phyloP scores from a whole-genome alignment of 768 basidiomycete genomes.

The Imleria badia region DNA sequence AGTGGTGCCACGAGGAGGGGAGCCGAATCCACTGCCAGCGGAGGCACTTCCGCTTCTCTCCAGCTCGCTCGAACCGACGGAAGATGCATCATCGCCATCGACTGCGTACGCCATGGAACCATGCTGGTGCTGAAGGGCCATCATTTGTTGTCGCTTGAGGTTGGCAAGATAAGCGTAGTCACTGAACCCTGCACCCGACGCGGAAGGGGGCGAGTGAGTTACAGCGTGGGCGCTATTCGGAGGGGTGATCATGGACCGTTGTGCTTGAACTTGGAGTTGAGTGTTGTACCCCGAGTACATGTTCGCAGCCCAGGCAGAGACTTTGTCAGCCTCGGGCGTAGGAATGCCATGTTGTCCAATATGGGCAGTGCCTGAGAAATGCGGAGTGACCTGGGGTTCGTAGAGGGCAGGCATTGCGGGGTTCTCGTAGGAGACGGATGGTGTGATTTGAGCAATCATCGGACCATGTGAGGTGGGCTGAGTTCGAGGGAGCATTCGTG shows the following conservation, averaged over 20 bases:
- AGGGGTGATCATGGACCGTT: constrained; percentile 42
- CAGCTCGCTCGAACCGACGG: constrained; percentile 37
- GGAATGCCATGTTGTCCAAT: constrained; percentile 20
- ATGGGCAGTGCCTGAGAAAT: constrained; percentile 25
- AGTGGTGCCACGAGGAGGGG: constrained; percentile 31
- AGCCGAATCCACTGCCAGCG: constrained; percentile 32
- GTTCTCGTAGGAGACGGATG: constrained; percentile 50
- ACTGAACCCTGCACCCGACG: constrained; percentile 9
- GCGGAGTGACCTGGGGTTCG: constrained; percentile 37
- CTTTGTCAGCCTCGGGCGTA: constrained; percentile 28
- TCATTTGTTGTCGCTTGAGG: constrained; percentile 28
- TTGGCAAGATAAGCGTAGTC: constrained; percentile 28
- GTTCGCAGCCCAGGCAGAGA: constrained; percentile 31
- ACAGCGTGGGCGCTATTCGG: constrained; percentile 39
- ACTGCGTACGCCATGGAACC: constrained; percentile 23
- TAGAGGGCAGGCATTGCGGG: constrained; percentile 48
- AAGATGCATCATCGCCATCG: constrained; percentile 41
- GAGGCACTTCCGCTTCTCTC: constrained; percentile 40
- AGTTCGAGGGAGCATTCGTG: constrained; percentile 25
- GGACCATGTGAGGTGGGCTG: constrained; percentile 35
- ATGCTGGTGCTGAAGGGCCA: constrained; percentile 35
- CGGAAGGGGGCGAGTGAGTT: constrained; percentile 21
- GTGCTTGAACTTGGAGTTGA: constrained; percentile 30
- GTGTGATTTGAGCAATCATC: constrained; percentile 45
- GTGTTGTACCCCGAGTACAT: constrained; percentile 28